A percentile compares a stretch with the other conserved stretches of the same genome.
Conservation (phyloP, 176 grass and related monocot genomes). For the Thinopyrum elongatum region DNA sequence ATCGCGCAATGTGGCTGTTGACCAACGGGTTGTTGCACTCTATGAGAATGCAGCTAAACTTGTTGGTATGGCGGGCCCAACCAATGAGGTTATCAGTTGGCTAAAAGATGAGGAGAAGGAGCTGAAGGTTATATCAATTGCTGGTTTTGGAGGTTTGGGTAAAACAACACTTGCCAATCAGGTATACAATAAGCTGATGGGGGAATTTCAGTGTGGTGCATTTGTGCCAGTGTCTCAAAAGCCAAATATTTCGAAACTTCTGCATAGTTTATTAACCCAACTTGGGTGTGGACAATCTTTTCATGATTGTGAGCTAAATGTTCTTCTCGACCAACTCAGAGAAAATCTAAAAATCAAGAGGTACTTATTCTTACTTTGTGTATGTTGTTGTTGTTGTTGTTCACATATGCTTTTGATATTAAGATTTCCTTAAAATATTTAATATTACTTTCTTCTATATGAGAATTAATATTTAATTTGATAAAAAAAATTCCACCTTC, state of each 20-base stretch:
- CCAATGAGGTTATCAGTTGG: too few relatives aligned
- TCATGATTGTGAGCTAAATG: not conserved
- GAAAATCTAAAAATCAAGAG: not conserved
- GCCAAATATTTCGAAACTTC: not conserved
- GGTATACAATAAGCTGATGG: not conserved
- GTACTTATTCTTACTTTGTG: not conserved
- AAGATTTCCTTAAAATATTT: not conserved
- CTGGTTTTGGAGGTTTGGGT: not conserved
- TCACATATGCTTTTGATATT: not conserved
- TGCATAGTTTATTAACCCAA: not conserved
- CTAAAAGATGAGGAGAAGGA: too few relatives aligned
- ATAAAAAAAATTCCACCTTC: not conserved
- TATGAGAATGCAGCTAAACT: too few relatives aligned
- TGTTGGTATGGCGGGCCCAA: too few relatives aligned
- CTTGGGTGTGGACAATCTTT: not conserved
- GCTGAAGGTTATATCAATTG: not conserved
- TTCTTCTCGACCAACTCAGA: not conserved
- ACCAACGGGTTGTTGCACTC: not conserved
- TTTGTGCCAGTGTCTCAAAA: not conserved
- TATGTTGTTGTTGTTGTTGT: not conserved
- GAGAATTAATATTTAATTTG: not conserved
- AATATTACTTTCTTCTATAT: not conserved
- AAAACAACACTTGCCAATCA: conserved; percentile 15
- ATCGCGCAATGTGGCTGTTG: not conserved
- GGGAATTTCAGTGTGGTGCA: not conserved